Base-by-base conservation (phyloP, 2,329 filamentous ascomycete species). In the Stachybotrys elegans region DNA sequence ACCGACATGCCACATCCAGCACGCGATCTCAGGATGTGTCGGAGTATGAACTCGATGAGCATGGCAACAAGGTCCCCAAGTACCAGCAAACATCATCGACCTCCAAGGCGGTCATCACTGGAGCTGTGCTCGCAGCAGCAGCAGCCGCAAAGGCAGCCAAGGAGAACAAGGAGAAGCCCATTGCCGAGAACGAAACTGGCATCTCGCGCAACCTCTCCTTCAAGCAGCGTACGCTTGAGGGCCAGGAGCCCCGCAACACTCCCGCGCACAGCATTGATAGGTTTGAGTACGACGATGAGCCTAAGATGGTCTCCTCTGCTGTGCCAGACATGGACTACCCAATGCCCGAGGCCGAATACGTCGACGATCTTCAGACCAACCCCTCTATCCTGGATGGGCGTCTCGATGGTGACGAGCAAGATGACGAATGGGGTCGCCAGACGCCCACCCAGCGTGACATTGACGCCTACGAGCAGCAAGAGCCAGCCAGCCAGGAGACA, bases 311-410 rank as follows among this genome's bases (percentile, higher is more conserved):
- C 32, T 79, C 84, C 35, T 89, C 76, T 59, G 84, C 83, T 38
- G 61, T 91, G 48, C 88, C 88, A 4, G 76, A 84, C 51, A 67
- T 78, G 27, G 68, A 83, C 45, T 74, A 91, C 53, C 84, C 86
- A 5, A 79, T 91, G 71, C 88, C 86, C 0, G 89, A 91, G 57
- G 82, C 87, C 56, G 88, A 85, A 4, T 85, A 88, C 51, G 71
- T 76, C 11, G 76, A 80, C 29, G 89, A 94, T 48, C 76, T 88
- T 14, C 84, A 81, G 37, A 95, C 90, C 16, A 94, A 94, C 58
- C 89, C 89, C 3, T 95, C 91, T 0, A 75, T 91, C 40, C 81
- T 94, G 32, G 79, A 90, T 51, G 88, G 86, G 16, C 84, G 83
- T 1, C 77, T 86, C 40, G 83, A 80, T 41, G 80, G 78, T 2